Evolutionary conservation across 805 yeast species (phyloP), one percentile per base, ranked within the genome.

Genomic region (Suhomyces tanzawaensis): DNA sequence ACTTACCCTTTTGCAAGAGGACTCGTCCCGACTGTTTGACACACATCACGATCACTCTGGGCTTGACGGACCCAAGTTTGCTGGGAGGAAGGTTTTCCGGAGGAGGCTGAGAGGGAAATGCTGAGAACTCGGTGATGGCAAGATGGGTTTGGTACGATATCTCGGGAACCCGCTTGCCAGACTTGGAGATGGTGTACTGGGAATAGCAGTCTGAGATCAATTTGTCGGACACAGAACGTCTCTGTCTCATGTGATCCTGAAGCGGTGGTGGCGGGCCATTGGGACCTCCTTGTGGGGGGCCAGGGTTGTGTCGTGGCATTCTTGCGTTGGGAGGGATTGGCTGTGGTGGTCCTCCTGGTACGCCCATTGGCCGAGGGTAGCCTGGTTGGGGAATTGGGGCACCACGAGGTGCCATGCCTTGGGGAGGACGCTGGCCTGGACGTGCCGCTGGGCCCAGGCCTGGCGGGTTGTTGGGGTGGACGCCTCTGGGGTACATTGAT

Each of bases 1-100:
- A 88, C 51, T 95, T 81, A 2, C 95, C 96, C 60, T 91, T 90
- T 57, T 89, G 96, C 9, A 90, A 51, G 40, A 81, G 71, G 22
- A 85, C 81, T 18, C 83, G 64, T 0, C 91, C 91, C 5, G 81
- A 72, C 33, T 74, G 69, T 53, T 82, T 78, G 2, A 76, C 77
- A 25, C 90, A 78, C 15, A 81, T 58, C 9, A 77, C 74, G 42
- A 85, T 60, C 4, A 83, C 64, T 54, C 95, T 67, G 27, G 73
- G 69, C 48, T 88, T 87, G 48, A 64, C 52, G 13, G 58, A 44
- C 2, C 74, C 74, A 13, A 50, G 37, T 40, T 54, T 52, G 15
- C 44, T 41, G 5, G 57, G 49, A 67, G 85, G 59, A 64, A 74
- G 19, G 60, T 62, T 41, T 55, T 72, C 57, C 1, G 93, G 86